Percentiles rank a stretch among this genome's conserved stretches.
Conservation (phyloP, 768 basidiomycete species). For the Pleurotus salmoneostramineus region DNA sequence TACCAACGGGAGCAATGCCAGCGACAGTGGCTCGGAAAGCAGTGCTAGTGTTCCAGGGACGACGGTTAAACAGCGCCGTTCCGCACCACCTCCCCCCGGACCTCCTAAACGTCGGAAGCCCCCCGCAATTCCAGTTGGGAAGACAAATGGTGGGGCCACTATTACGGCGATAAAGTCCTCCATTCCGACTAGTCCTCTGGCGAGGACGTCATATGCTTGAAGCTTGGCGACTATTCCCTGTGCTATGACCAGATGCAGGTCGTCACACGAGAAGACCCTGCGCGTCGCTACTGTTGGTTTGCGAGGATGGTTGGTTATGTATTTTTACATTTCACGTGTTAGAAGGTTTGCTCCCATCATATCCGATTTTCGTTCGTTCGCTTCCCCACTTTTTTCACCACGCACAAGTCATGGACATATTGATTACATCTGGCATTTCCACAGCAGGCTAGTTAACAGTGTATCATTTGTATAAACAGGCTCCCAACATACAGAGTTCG, state of each 20-base stretch:
- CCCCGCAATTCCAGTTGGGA: constrained; percentile 59
- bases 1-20: not conserved
- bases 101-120: constrained; percentile 68
- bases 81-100: constrained; percentile 53
- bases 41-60: not conserved
- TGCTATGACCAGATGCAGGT: not conserved
- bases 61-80: not conserved
- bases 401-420: not conserved
- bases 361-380: not conserved
- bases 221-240: not conserved
- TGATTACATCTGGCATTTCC: not conserved
- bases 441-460: not conserved
- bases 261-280: not conserved
- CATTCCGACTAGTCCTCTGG: constrained; percentile 21
- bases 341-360: not conserved
- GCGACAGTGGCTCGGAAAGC: not conserved
- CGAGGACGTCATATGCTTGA: constrained; percentile 4
- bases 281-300: not conserved
- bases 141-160: constrained; percentile 45
- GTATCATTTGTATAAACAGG: not conserved
- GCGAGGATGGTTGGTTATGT: not conserved
- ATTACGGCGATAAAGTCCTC: constrained; percentile 58
- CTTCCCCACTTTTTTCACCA: not conserved
- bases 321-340: not conserved
- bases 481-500: not conserved